These are phyloP conservation scores for Daldinia eschscholtzii DNA, from an alignment of 2,329 filamentous ascomycete species.

Conservation along the genomic window DNA sequence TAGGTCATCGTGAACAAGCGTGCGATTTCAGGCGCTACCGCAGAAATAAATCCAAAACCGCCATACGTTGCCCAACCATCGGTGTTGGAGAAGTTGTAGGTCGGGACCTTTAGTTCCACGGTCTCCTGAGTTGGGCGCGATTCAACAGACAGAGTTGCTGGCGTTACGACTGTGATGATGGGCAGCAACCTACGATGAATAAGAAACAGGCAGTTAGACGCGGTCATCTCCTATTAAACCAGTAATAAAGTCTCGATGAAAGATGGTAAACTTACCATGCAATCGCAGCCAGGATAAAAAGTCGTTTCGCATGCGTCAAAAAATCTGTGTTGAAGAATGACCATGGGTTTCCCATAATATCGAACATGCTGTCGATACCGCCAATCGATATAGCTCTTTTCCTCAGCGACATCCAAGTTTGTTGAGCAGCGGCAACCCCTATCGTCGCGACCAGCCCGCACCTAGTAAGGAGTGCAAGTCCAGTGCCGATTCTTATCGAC, in stretches of 20 bases:
- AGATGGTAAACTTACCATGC: not conserved
- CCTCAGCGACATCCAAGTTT: slow-evolving; percentile 24
- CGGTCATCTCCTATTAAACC: not conserved
- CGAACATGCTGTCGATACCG: slow-evolving; percentile 31
- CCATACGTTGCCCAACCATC: slow-evolving; percentile 19
- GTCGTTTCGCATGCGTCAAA: slow-evolving; percentile 12
- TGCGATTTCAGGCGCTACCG: slow-evolving; percentile 20
- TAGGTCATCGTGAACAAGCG: slow-evolving; percentile 26
- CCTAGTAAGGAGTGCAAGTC: slow-evolving; percentile 17
- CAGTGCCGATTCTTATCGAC: slow-evolving; percentile 31
- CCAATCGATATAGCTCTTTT: slow-evolving; percentile 22
- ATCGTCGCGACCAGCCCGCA: slow-evolving; percentile 20
- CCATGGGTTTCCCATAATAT: slow-evolving; percentile 23
- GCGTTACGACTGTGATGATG: slow-evolving; percentile 3
- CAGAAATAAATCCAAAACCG: slow-evolving; percentile 13
- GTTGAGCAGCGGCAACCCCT: slow-evolving; percentile 23
- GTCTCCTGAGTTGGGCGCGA: not conserved
- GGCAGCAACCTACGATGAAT: not conserved
- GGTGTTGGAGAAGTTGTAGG: slow-evolving; percentile 16
- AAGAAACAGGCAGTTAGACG: not conserved
- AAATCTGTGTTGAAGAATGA: slow-evolving; percentile 25
- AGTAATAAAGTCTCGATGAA: not conserved
- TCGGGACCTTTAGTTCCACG: slow-evolving; percentile 5
- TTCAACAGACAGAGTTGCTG: not conserved
- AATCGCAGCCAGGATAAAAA: not conserved